Base-by-base conservation (phyloP, 352 stramenopile genomes). In the Globisporangium heterothallicum region DNA sequence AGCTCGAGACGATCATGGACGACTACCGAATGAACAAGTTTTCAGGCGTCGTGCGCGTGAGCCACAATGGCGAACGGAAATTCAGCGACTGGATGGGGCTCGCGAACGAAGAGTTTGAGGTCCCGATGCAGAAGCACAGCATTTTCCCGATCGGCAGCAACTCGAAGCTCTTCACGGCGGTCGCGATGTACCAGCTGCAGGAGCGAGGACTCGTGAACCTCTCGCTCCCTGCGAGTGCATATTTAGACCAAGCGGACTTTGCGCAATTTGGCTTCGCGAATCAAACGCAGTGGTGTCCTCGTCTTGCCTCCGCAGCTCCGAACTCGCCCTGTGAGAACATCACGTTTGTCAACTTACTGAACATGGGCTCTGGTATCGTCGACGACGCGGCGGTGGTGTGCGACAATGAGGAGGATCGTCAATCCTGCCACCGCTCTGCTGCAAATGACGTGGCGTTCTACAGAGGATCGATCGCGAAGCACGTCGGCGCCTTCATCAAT, bases 281-380 rank as follows among this genome's bases (percentile, higher is more conserved):
- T 49, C 62, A 70, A 45, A 77, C 69, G 18, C 49, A 42, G 25
- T 86, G 73, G 72, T 87, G 76, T 50, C 74, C 72, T 1, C 68
- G 32, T 84, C 30, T 2, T 8, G 30, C 30, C 12, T 8, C 3
- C 30, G 18, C 21, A 3, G 41, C 13, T 2, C 6, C 19, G 2
- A 19, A 48, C 14, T 22, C 47, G 9, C 53, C 63, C 1, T 87
- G 76, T 43, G 59, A 82, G 51, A 63, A 55, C 34, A 38, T 87
- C 42, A 87, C 76, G 51, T 87, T 84, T 47, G 63, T 74, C 40
- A 64, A 87, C 26, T 64, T 87, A n/a, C n/a, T 87, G 44, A 67
- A 68, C 44, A 85, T 85, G 76, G 62, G 68, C 6, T 87, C 76
- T 0, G 76, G 76, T 1, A 51, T 87, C 13, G 46, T 59, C 22